Evolutionary conservation across 1,284 basidiomycete species (phyloP), one percentile per base, ranked within the genome.

Genomic region (Rhodotorula sp.): DNA sequence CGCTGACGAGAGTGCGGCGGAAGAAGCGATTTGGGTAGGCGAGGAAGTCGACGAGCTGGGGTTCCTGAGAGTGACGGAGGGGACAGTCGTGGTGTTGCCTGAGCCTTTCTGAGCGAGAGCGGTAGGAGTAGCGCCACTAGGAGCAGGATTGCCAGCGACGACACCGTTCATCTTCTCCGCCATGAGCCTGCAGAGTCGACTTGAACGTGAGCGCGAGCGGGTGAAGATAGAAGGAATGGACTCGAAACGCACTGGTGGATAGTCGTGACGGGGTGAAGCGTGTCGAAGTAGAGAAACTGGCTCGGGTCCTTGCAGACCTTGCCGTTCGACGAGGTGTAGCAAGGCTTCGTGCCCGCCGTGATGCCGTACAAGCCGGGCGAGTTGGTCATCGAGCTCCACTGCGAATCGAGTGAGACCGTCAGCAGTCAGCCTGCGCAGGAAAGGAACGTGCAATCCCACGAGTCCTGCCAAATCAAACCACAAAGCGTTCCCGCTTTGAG

Each of bases 241-340:
- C 13, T n/a, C 8, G 22, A 47, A 36, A 58, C 60, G 36, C 60
- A 34, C 56, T 68, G 64, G 59, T 67, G 62, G 7, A 72, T 56
- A 9, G 51, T 27, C 4, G 73, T 74, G 20, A 67, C 66, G 2
- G 73, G 73, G 53, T 74, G 73, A 3, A 74, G 66, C 13, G 73
- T 68, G 59, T 74, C 73, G 30, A 67, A 70, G 63, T 74, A 74
- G 15, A 74, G 58, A 56, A 60, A 68, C 17, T 53, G 27, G 17
- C 47, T 6, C n/a, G 73, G 68, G 55, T 67, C 67, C 22, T 47
- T 44, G 71, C 73, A 74, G 27, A 74, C 36, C 24, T 48, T 34
- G n/a, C 72, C 72, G 9, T 58, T 64, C 0, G 54, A 22, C 24
- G 55, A 60, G 53, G 66, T 49, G 61, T 70, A 72, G 68, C 73